Percentiles rank a stretch among this genome's conserved stretches.
These are phyloP conservation scores for Sporothrix pallida DNA, from an alignment of 2,329 filamentous ascomycete species.

Conservation along the genomic window DNA sequence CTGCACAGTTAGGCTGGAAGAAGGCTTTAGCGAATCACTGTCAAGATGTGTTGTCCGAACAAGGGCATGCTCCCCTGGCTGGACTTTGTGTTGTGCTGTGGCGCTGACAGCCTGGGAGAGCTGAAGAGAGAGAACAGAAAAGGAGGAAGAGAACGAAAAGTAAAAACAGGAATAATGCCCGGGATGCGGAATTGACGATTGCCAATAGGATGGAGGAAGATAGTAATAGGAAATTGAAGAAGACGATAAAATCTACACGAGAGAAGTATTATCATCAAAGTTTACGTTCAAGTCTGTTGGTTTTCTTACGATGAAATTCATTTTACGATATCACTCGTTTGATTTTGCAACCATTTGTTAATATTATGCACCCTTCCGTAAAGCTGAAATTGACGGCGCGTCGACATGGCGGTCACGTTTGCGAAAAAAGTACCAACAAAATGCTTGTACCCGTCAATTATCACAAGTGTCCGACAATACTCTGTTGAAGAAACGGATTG, in stretches of 20 bases:
- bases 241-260: not conserved
- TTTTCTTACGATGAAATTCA: not conserved
- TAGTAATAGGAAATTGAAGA: not conserved
- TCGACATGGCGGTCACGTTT: not conserved
- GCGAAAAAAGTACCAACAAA: not conserved
- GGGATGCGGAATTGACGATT: not conserved
- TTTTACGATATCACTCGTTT: not conserved
- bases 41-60: not conserved
- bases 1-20: not conserved
- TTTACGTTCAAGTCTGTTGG: not conserved
- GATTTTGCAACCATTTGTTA: not conserved
- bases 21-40: not conserved
- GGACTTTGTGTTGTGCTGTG: not conserved
- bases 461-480: not conserved
- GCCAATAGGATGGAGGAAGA: not conserved
- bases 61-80: not conserved
- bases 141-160: not conserved
- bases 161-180: not conserved
- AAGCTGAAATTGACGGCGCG: not conserved
- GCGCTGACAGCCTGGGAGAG: slow-evolving; percentile 14
- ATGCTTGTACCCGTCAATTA: not conserved
- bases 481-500: not conserved
- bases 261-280: not conserved
- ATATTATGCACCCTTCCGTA: slow-evolving; percentile 19
- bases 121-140: not conserved